phyloP scores from a whole-genome alignment of 306 rosid species.

The Trifolium fragiferum region DNA sequence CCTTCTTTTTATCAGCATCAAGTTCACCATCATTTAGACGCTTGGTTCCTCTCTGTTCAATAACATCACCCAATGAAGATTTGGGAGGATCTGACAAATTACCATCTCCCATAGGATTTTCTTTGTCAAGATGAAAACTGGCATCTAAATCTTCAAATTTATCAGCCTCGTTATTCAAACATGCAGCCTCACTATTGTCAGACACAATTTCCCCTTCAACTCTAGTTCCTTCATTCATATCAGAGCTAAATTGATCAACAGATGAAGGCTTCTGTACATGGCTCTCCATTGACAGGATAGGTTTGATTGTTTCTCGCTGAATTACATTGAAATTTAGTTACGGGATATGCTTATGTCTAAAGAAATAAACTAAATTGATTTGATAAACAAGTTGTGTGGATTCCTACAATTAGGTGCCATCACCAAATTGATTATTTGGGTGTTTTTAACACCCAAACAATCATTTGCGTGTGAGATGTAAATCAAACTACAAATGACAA shows the following conservation, averaged over 20 bases:
- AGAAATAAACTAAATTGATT: slow-evolving; percentile 27
- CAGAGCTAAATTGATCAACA: slow-evolving; percentile 47
- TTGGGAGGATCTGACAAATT: slow-evolving; percentile 46
- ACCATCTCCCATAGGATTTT: slow-evolving; percentile 40
- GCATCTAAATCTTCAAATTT: slow-evolving; percentile 51
- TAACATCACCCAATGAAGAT: slow-evolving; percentile 45
- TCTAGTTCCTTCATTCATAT: slow-evolving; percentile 46
- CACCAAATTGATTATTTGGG: too few species aligned
- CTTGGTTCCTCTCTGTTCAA: slow-evolving; percentile 69
- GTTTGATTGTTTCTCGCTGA: slow-evolving; percentile 48
- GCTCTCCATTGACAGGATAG: slow-evolving; percentile 46
- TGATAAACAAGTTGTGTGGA: slow-evolving; percentile 13
- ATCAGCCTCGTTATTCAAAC: slow-evolving; percentile 42
- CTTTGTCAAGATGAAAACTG: slow-evolving; percentile 48
- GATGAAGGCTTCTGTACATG: slow-evolving; percentile 45
- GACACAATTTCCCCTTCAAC: slow-evolving; percentile 42
- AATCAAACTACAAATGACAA: slow-evolving; percentile 20
- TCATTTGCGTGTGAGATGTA: slow-evolving; percentile 21
- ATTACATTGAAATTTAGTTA: slow-evolving; percentile 47
- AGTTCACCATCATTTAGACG: slow-evolving; percentile 57
- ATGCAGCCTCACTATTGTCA: slow-evolving; percentile 45
- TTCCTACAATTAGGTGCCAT: slow-evolving; percentile 20
- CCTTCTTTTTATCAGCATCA: slow-evolving; percentile 59
- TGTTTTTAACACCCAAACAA: slow-evolving; percentile 20
- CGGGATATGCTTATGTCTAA: slow-evolving; percentile 26